A percentile compares a stretch with the other conserved stretches of the same genome.
These are phyloP conservation scores for Juglanconis juglandina DNA, from an alignment of 2,329 filamentous ascomycete genomes.

Conservation along the genomic window DNA sequence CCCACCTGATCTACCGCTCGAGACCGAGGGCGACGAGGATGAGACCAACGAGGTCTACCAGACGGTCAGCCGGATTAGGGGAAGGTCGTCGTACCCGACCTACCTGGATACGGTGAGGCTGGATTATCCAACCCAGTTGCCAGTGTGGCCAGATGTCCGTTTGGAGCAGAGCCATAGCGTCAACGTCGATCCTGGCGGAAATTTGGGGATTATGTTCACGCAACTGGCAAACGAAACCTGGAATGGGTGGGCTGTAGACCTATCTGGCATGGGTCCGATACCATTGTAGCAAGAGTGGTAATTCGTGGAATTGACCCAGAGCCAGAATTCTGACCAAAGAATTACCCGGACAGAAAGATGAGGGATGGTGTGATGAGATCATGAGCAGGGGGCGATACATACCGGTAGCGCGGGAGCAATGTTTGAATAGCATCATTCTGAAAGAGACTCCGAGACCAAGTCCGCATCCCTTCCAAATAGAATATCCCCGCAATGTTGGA, in stretches of 20 bases:
- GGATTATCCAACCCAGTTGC: conserved; percentile 1
- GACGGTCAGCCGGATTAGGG: neutral
- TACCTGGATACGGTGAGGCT: conserved; percentile 1
- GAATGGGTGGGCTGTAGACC: conserved; percentile 9
- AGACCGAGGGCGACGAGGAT: conserved; percentile 13
- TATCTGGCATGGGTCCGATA: conserved; percentile 4
- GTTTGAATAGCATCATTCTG: neutral
- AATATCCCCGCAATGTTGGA: neutral
- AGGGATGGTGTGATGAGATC: neutral
- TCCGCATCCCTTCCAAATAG: neutral
- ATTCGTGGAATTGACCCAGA: neutral
- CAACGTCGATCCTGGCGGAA: neutral
- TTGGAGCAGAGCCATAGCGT: conserved; percentile 1
- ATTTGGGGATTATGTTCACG: conserved; percentile 6
- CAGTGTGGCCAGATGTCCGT: conserved; percentile 7
- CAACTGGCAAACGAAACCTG: conserved; percentile 7
- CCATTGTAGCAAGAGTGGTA: neutral
- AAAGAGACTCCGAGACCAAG: neutral
- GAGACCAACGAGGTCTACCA: neutral
- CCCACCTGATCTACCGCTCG: conserved; percentile 1
- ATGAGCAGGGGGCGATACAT: neutral
- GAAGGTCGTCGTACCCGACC: neutral
- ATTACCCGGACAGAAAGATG: neutral
- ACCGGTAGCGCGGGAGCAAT: neutral
- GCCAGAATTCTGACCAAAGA: neutral